These are phyloP conservation scores for Citrus sp. DNA, from an alignment of 345 rosid genomes.

Conservation along the genomic window DNA sequence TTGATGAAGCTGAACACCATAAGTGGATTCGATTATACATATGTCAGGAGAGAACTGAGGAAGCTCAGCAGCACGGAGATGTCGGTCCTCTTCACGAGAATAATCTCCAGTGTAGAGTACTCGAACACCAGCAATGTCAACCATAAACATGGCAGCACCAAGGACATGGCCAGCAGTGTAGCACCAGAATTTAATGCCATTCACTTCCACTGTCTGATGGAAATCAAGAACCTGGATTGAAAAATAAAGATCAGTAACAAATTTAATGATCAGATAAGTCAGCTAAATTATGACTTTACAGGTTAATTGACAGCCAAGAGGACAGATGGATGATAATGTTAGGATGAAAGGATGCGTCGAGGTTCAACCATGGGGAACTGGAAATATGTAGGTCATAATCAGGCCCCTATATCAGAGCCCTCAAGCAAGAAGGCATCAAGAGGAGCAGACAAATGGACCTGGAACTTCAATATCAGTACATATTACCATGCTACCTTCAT, in stretches of 20 bases:
- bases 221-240: conserved; percentile 71
- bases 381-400: neutral
- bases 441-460: neutral
- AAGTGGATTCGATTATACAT: conserved; percentile 93
- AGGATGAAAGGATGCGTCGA: neutral
- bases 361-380: neutral
- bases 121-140: conserved; percentile 89
- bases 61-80: conserved; percentile 92
- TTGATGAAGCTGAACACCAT: conserved; percentile 95
- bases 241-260: neutral
- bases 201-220: conserved; percentile 88
- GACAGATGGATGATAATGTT: neutral
- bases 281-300: neutral
- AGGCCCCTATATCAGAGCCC: neutral
- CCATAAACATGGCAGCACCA: conserved; percentile 99
- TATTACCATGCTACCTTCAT: conserved; percentile 1
- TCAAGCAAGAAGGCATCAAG: neutral
- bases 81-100: conserved; percentile 93
- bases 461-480: neutral
- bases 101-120: conserved; percentile 94
- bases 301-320: neutral
- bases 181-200: conserved; percentile 94
- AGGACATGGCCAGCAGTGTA: conserved; percentile 98
- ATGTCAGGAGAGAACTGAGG: conserved; percentile 97
- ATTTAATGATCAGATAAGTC: neutral